Conservation (phyloP, 2,329 filamentous ascomycete genomes). For the Botrytis aclada region DNA sequence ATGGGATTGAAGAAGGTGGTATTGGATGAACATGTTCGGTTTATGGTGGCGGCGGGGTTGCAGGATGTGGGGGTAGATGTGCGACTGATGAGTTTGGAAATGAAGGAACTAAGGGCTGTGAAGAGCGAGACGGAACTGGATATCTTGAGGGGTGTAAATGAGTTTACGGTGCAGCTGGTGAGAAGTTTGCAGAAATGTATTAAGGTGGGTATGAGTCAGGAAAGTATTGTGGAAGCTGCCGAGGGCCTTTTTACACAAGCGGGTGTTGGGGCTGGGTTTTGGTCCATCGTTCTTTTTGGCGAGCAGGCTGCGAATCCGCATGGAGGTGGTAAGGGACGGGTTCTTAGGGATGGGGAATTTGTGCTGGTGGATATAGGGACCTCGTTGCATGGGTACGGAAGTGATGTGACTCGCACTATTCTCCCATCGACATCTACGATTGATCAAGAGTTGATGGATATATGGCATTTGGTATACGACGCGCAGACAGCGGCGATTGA, state of each 20-base stretch:
- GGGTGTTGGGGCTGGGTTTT: conserved; percentile 53
- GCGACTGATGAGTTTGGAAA: conserved; percentile 49
- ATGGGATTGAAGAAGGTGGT: conserved; percentile 45
- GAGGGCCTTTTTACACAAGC: conserved; percentile 50
- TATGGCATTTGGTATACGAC: conserved; percentile 58
- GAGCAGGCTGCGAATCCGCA: conserved; percentile 42
- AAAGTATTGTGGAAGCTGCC: conserved; percentile 52
- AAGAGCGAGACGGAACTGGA: conserved; percentile 56
- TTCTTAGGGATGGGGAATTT: conserved; percentile 52
- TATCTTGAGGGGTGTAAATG: conserved; percentile 58
- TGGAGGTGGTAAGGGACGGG: conserved; percentile 44
- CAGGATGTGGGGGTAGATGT: conserved; percentile 51
- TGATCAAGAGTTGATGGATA: conserved; percentile 41
- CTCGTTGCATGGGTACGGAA: conserved; percentile 58
- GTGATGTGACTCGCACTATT: conserved; percentile 61
- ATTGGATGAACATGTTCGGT: conserved; percentile 62
- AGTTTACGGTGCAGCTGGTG: conserved; percentile 58
- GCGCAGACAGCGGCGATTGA: conserved; percentile 55
- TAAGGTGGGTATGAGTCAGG: conserved; percentile 52
- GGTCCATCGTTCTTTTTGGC: conserved; percentile 60
- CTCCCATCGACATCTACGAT: conserved; percentile 25
- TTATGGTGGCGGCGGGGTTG: conserved; percentile 60
- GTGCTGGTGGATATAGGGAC: conserved; percentile 58
- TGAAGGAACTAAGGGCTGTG: conserved; percentile 55
- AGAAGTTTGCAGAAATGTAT: conserved; percentile 54